Evolutionary conservation across 768 basidiomycete species (phyloP).

Genomic region (Collybia sordida): DNA sequence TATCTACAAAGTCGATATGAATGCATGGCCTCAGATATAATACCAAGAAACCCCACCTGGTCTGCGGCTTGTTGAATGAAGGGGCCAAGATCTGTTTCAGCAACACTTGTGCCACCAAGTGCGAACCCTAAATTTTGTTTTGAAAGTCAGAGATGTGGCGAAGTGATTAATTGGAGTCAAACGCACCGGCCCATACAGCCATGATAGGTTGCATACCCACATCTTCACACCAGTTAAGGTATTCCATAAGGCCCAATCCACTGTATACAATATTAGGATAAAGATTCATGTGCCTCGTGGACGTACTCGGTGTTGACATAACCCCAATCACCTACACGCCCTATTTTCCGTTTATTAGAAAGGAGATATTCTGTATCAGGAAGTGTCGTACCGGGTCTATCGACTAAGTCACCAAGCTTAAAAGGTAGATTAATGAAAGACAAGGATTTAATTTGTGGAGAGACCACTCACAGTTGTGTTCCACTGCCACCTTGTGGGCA

Average conservation of each 20-base stretch:
- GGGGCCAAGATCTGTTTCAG: conserved; percentile 41
- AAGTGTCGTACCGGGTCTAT: conserved; percentile 40
- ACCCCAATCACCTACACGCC: conserved; percentile 62
- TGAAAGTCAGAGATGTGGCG: not conserved
- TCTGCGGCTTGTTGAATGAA: conserved; percentile 58
- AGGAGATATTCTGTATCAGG: not conserved
- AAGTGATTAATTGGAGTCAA: not conserved
- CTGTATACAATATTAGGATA: conserved; percentile 11
- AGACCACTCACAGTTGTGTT: conserved; percentile 42
- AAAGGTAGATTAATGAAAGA: not conserved
- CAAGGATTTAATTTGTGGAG: not conserved
- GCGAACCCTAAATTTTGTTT: conserved; percentile 39
- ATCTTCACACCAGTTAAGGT: conserved; percentile 54
- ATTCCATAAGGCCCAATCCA: conserved; percentile 29
- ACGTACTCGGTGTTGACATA: conserved; percentile 60
- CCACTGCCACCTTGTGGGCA: conserved; percentile 58
- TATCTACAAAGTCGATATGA: conserved; percentile 28
- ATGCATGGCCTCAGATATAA: not conserved
- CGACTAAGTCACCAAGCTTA: conserved; percentile 42
- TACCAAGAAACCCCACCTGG: conserved; percentile 26
- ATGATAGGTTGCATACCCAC: conserved; percentile 57
- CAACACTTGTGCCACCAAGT: conserved; percentile 42
- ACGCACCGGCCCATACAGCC: conserved; percentile 55
- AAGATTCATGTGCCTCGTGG: not conserved
- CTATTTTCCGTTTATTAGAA: conserved; percentile 16